Base-by-base conservation (phyloP, 2,329 filamentous ascomycete genomes). In the Neurospora sp. region DNA sequence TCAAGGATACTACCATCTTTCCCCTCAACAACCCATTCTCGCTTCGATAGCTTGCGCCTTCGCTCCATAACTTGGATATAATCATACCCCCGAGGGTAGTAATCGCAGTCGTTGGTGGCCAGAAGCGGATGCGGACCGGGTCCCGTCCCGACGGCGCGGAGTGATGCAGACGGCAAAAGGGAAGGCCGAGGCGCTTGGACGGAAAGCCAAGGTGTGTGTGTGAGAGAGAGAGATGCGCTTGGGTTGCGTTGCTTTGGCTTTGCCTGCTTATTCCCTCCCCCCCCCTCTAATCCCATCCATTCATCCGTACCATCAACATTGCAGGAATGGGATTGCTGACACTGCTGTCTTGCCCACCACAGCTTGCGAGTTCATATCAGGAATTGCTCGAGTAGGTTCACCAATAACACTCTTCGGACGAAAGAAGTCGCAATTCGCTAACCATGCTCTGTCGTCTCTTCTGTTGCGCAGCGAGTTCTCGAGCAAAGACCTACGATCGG, bases 281-380 rank as follows among this genome's bases (percentile, higher is more conserved):
- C 52, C 7, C 43, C 23, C 52, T 23, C 7, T 33, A 62, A 33
- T 33, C 23, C 52, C 23, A 33, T 33, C 52, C 52, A 62, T 33
- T 62, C 52, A 62, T 62, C 7, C 52, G 52, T 62, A 62, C 28
- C 7, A 15, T 62, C 52, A 62, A 62, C 13, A 62, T 62, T 62
- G 52, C 52, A 36, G 52, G 52, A 62, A 62, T 62, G 52, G 52
- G 52, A 62, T 10, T 62, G 66, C 66, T 68, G 67, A 67, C 67
- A 39, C 13, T 42, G 13, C 52, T 3, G 17, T 33, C 38, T 36
- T 62, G 52, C 8, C 52, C 52, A 17, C 8, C 42, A 13, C 66
- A 97, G 94, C 94, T 99, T 85, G 93, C 94, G 80, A 92, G 91
- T 81, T 98, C 96, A 76, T 99, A 99, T 84, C 92, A 97, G 84